Evolutionary conservation across 2,329 filamentous ascomycete species (phyloP).

Genomic region (Coniosporium tulheliwenetii): DNA sequence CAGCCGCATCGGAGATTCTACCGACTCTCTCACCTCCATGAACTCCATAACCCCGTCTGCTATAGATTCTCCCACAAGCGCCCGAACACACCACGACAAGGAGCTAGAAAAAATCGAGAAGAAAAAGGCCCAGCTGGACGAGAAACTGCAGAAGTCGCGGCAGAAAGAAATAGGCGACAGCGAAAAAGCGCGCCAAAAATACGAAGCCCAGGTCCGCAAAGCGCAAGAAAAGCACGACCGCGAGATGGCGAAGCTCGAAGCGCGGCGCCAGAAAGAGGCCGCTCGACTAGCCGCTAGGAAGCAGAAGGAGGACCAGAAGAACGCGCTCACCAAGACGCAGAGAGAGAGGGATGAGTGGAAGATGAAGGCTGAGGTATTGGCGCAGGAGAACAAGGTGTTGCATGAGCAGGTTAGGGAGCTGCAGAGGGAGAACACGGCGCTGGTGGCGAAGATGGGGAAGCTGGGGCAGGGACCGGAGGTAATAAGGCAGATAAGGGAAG

Average conservation of each 20-base stretch:
- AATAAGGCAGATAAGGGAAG: conserved; percentile 16
- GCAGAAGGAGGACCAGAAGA: conserved; percentile 30
- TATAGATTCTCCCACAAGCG: conserved; percentile 5
- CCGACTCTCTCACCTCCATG: not conserved
- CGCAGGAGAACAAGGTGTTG: conserved; percentile 34
- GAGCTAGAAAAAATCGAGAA: conserved; percentile 49
- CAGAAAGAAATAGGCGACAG: conserved; percentile 21
- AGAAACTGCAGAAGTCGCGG: conserved; percentile 42
- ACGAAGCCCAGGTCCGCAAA: conserved; percentile 46
- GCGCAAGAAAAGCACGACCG: conserved; percentile 47
- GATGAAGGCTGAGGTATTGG: conserved; percentile 27
- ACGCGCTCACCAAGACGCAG: conserved; percentile 28
- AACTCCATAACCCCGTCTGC: conserved; percentile 1
- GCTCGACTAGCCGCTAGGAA: conserved; percentile 28
- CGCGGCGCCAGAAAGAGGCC: conserved; percentile 15
- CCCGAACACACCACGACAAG: conserved; percentile 32
- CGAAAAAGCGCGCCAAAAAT: conserved; percentile 44
- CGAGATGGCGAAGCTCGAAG: conserved; percentile 43
- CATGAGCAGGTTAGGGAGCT: conserved; percentile 36
- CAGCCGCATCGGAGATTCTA: not conserved
- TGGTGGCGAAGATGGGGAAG: conserved; percentile 30
- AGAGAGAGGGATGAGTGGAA: conserved; percentile 32
- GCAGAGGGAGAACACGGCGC: conserved; percentile 40
- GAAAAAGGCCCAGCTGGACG: conserved; percentile 44
- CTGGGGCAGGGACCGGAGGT: conserved; percentile 17